Evolutionary conservation across 2,329 filamentous ascomycete genomes (phyloP).

Genomic region (Aspergillus udagawae): DNA sequence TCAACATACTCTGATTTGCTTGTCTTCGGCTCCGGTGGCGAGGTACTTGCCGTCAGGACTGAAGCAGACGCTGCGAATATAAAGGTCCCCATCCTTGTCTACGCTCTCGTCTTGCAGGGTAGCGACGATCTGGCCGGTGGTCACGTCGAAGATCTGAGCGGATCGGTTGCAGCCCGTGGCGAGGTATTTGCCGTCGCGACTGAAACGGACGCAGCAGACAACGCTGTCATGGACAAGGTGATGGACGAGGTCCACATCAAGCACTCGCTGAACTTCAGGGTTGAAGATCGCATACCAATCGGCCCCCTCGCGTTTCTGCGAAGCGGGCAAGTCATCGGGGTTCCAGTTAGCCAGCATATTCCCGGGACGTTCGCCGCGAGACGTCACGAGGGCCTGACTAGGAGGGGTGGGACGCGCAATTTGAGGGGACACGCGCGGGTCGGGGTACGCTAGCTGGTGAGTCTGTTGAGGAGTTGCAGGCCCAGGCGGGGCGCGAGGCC

Average conservation of each 20-base stretch:
- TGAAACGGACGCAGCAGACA: slow-evolving; percentile 97
- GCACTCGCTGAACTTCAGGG: slow-evolving; percentile 76
- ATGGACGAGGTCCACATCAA: slow-evolving; percentile 93
- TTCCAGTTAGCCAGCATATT: slow-evolving; percentile 82
- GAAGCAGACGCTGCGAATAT: slow-evolving; percentile 97
- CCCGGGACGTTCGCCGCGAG: slow-evolving; percentile 48
- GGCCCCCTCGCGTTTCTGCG: slow-evolving; percentile 80
- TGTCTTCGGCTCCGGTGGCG: slow-evolving; percentile 95
- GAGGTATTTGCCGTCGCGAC: slow-evolving; percentile 89
- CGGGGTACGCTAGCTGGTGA: slow-evolving; percentile 79
- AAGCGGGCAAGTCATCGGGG: slow-evolving; percentile 75
- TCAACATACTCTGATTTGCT: slow-evolving; percentile 77
- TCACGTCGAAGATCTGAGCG: slow-evolving; percentile 98
- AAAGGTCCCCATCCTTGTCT: slow-evolving; percentile 85
- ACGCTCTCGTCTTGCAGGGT: slow-evolving; percentile 85
- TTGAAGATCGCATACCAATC: slow-evolving; percentile 99
- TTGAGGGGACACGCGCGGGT: slow-evolving; percentile 77
- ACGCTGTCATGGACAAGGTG: slow-evolving; percentile 92
- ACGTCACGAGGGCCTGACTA: slow-evolving; percentile 44
- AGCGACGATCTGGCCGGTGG: slow-evolving; percentile 79
- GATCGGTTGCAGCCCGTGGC: slow-evolving; percentile 96
- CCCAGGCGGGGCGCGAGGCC: slow-evolving; percentile 58
- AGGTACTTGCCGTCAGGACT: slow-evolving; percentile 92
- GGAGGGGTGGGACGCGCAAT: slow-evolving; percentile 77
- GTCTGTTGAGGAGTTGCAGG: slow-evolving; percentile 91